These are phyloP conservation scores for Quercus aquifolioides DNA, from an alignment of 306 rosid species.

Conservation along the genomic window DNA sequence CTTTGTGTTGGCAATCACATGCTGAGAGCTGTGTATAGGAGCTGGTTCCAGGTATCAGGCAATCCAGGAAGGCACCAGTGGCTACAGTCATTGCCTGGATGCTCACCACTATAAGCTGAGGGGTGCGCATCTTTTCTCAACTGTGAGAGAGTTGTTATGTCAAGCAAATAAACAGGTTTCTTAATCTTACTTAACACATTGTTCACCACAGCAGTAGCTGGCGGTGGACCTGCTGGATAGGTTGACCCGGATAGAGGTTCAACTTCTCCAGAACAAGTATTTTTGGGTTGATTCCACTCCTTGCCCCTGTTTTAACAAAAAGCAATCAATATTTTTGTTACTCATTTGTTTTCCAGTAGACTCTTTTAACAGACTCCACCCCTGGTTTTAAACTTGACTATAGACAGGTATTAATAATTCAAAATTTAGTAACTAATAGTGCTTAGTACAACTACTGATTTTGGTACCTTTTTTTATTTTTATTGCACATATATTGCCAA, in stretches of 20 bases:
- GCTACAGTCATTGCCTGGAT: conserved; percentile 81
- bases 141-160: conserved; percentile 84
- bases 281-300: conserved; percentile 83
- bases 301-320: conserved; percentile 47
- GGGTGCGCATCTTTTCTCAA: conserved; percentile 93
- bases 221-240: conserved; percentile 86
- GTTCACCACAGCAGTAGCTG: conserved; percentile 52
- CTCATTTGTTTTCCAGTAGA: background rate
- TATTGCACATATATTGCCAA: too few species aligned
- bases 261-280: conserved; percentile 68
- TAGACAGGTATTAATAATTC: too few species aligned
- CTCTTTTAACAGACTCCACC: too few species aligned
- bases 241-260: conserved; percentile 65
- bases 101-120: conserved; percentile 58
- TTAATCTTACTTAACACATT: conserved; percentile 60
- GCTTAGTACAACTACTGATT: too few species aligned
- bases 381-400: too few species aligned
- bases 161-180: conserved; percentile 68
- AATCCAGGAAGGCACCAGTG: conserved; percentile 98
- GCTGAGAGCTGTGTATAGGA: conserved; percentile 67
- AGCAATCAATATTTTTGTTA: background rate
- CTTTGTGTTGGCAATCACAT: conserved; percentile 20
- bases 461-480: too few species aligned
- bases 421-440: too few species aligned
- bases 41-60: conserved; percentile 98